phyloP scores from a whole-genome alignment of 2,329 filamentous ascomycete species.

The Xylaria sp. region DNA sequence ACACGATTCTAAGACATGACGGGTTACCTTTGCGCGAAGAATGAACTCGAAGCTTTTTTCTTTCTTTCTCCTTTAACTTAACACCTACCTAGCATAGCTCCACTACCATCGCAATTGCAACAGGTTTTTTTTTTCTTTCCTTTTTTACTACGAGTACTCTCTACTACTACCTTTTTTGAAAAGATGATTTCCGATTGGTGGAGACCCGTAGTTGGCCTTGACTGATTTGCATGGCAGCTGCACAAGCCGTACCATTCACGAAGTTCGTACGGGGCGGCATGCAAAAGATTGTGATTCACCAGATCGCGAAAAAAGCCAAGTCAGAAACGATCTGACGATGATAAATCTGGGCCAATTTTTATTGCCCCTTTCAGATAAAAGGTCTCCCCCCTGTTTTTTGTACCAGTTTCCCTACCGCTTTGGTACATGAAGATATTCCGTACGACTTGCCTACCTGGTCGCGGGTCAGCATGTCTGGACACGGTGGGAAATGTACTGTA shows the following conservation, averaged over 20 bases:
- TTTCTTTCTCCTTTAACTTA: constrained; percentile 1
- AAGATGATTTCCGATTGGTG: constrained; percentile 13
- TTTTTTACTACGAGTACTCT: neutral
- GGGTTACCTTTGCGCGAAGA: too few relatives aligned
- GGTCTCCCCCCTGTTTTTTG: too few relatives aligned
- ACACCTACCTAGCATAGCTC: constrained; percentile 20
- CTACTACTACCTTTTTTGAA: neutral
- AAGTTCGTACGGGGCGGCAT: constrained; percentile 5
- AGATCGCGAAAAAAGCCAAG: constrained; percentile 9
- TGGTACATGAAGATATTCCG: too few relatives aligned
- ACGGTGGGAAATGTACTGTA: neutral
- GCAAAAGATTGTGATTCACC: constrained; percentile 10
- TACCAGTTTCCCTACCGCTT: neutral
- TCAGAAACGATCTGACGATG: constrained; percentile 7
- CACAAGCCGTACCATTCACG: constrained; percentile 6
- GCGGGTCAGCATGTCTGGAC: too few relatives aligned
- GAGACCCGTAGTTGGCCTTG: constrained; percentile 4
- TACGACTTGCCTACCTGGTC: too few relatives aligned
- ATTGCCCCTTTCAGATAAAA: neutral
- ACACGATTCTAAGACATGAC: too few relatives aligned
- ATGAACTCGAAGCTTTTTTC: constrained; percentile 8
- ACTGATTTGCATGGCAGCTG: constrained; percentile 17
- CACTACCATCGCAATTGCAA: constrained; percentile 16
- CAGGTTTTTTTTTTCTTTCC: constrained; percentile 1
- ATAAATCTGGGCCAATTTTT: neutral